Evolutionary conservation across 2,329 filamentous ascomycete species (phyloP), one percentile per base, ranked within the genome.

Genomic region (Aspergillus pseudoviridinutans): DNA sequence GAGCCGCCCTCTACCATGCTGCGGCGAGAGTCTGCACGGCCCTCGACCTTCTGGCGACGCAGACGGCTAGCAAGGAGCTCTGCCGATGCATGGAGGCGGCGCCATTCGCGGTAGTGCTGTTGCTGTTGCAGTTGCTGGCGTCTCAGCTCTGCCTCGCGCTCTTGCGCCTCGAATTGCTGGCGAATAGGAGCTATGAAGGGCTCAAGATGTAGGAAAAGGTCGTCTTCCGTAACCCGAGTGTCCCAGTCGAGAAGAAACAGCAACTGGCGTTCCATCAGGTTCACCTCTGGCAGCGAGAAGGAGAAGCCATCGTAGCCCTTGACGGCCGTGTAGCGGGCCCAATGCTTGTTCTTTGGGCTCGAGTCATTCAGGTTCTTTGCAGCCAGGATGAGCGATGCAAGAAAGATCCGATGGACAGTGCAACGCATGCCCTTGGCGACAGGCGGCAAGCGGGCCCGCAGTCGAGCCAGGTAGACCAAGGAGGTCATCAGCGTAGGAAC

Each of bases 281-380:
- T 99, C 68, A 99, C 94, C 79, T 99, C 94, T 38, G 91, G 94
- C 65, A 92, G 84, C 68, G 87, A 93, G 82, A 99, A 97, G 67
- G 92, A 90, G 70, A 97, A 99, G 70, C 82, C 85, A 10, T 87
- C 86, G 74, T 82, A 88, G 54, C 84, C 85, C 61, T 82, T 83
- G 66, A 96, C 87, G 68, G 87, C 80, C 59, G 89, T 96, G 82
- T 97, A 99, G 69, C 87, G 88, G 64, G 94, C 92, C 94, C 94
- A 99, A 83, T 99, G 94, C 87, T 97, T 97, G 85, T 99, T 99
- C 87, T 97, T 97, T 62, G 94, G 94, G 12, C 92, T 97, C 60
- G 92, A 96, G 82, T 97, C 94, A 76, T 99, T 97, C 66, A 97
- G 84, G 76, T 97, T 97, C 87, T 99, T 99, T 67, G 94, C 93